A percentile compares a stretch with the other conserved stretches of the same genome.
phyloP scores from a whole-genome alignment of 2,329 filamentous ascomycete species.

The Botrytis fabae region DNA sequence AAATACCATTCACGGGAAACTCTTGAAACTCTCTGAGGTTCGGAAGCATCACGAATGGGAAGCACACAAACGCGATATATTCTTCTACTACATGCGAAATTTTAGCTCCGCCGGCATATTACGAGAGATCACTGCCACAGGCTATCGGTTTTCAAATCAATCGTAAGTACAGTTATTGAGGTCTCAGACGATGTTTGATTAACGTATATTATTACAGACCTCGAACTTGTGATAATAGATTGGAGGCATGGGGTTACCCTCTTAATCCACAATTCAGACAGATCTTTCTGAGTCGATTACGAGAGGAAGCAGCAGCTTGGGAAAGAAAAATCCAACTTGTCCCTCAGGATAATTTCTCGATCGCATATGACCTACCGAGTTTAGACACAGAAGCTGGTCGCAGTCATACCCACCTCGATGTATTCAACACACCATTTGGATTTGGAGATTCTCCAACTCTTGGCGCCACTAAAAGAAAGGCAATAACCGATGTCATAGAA shows the following conservation, averaged over 20 bases:
- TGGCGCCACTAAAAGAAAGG: not conserved
- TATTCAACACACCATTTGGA: not conserved
- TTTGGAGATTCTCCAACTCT: constrained; percentile 13
- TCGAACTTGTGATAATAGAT: constrained; percentile 17
- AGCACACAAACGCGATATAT: constrained; percentile 7
- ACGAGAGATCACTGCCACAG: constrained; percentile 1
- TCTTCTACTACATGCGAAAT: constrained; percentile 15
- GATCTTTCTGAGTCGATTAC: constrained; percentile 1
- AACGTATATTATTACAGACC: not conserved
- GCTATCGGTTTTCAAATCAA: constrained; percentile 10
- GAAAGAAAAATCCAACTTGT: not conserved
- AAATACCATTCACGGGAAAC: not conserved
- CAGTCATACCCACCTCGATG: not conserved
- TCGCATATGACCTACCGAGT: not conserved
- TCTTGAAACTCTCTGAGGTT: not conserved
- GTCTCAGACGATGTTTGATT: not conserved
- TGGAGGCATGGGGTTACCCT: constrained; percentile 16
- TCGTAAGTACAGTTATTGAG: constrained; percentile 11
- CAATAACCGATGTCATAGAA: not conserved
- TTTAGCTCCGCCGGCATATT: constrained; percentile 12
- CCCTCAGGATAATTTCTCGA: not conserved
- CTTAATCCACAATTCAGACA: constrained; percentile 17
- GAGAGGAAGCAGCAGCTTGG: constrained; percentile 1
- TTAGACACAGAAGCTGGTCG: not conserved
- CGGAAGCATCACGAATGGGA: constrained; percentile 15